phyloP scores from a whole-genome alignment of 768 basidiomycete genomes.

The Termitomyces titanicus region DNA sequence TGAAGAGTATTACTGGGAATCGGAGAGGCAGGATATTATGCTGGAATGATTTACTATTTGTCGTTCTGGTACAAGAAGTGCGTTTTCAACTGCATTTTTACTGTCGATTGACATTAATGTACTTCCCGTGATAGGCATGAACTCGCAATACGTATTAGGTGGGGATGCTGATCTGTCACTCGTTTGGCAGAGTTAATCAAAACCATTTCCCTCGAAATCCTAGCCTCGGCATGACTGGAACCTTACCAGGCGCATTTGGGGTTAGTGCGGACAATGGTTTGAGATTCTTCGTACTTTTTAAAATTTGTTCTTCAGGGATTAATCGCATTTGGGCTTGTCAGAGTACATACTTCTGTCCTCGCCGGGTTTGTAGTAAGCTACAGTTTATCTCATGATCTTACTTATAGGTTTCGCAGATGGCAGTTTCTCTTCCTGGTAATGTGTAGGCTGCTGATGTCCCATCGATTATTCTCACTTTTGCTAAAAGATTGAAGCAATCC shows the following conservation, averaged over 20 bases:
- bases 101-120: background rate
- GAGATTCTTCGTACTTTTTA: background rate
- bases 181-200: background rate
- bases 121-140: constrained; percentile 31
- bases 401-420: constrained; percentile 33
- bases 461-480: background rate
- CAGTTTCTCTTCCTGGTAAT: constrained; percentile 55
- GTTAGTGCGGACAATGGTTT: constrained; percentile 20
- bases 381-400: constrained; percentile 15
- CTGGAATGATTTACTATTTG: constrained; percentile 58
- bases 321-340: constrained; percentile 53
- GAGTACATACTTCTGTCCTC: constrained; percentile 43
- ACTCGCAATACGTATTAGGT: constrained; percentile 49
- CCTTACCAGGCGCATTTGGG: constrained; percentile 52
- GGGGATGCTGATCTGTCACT: background rate
- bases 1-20: constrained; percentile 51
- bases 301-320: constrained; percentile 35
- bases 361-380: constrained; percentile 25
- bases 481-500: constrained; percentile 50
- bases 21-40: constrained; percentile 59
- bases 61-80: constrained; percentile 54
- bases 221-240: constrained; percentile 59
- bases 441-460: background rate
- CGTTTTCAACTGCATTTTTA: background rate
- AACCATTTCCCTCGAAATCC: background rate